Evolutionary conservation across 2,329 filamentous ascomycete species (phyloP).

Genomic region (Neoarthrinium moseri): DNA sequence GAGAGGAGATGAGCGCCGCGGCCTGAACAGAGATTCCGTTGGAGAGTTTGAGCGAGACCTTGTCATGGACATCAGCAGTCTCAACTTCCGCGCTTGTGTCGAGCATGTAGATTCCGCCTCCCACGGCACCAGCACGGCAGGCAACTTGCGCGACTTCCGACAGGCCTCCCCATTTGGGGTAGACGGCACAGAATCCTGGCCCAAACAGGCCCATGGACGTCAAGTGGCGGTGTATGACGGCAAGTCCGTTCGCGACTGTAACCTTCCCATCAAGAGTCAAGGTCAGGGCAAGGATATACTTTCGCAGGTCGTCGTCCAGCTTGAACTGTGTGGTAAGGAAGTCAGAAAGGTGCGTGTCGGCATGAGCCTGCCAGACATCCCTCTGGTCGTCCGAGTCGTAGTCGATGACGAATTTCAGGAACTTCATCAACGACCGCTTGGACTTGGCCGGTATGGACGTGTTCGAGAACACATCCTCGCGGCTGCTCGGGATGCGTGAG

Average conservation of each 20-base stretch:
- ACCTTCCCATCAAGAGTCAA: constrained; percentile 66
- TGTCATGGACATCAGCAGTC: constrained; percentile 18
- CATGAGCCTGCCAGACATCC: constrained; percentile 58
- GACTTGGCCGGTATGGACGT: constrained; percentile 72
- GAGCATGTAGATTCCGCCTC: constrained; percentile 86
- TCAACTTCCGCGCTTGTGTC: constrained; percentile 60
- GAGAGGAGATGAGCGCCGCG: constrained; percentile 47
- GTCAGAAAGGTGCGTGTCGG: constrained; percentile 50
- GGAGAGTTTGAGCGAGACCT: constrained; percentile 50
- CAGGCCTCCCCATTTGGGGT: constrained; percentile 89
- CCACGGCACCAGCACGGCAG: constrained; percentile 87
- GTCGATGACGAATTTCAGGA: constrained; percentile 81
- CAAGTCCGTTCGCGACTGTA: constrained; percentile 65
- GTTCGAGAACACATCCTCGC: constrained; percentile 88
- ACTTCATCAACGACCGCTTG: constrained; percentile 89
- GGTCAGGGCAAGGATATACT: constrained; percentile 65
- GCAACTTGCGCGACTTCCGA: constrained; percentile 89
- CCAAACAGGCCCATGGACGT: constrained; percentile 86
- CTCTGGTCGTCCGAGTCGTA: constrained; percentile 58
- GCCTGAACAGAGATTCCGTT: constrained; percentile 58
- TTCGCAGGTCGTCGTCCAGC: constrained; percentile 66
- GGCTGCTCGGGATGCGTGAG: constrained; percentile 77
- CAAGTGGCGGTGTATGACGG: constrained; percentile 75
- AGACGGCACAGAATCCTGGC: constrained; percentile 82
- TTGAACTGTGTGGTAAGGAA: constrained; percentile 65